Evolutionary conservation across 495 filamentous ascomycete genomes (phyloP).

Genomic region (Baudoinia panamericana): DNA sequence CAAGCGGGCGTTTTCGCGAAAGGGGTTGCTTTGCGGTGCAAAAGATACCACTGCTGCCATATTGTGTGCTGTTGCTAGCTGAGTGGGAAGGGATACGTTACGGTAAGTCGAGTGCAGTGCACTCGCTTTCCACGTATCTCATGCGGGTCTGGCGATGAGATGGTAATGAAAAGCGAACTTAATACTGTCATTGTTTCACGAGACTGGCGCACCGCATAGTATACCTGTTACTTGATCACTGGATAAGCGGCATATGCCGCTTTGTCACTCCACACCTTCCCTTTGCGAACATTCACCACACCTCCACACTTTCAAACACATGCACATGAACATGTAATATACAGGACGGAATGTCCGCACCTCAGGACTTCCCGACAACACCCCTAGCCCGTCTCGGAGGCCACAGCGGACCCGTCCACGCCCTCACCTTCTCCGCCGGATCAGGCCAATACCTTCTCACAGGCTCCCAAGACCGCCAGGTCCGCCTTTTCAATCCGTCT

Average conservation of each 20-base stretch:
- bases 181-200: neutral
- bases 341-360: conserved; percentile 4
- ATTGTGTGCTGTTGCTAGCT: no score
- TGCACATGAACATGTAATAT: conserved; percentile 1
- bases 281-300: neutral
- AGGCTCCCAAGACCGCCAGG: conserved; percentile 69
- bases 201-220: neutral
- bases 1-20: no score
- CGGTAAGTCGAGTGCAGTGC: no score
- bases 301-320: conserved; percentile 1
- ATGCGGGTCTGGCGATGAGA: no score
- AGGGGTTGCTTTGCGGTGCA: no score
- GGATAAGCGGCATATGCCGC: no score
- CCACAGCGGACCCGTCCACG: conserved; percentile 52
- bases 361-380: conserved; percentile 24
- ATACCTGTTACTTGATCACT: no score
- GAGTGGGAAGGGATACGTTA: no score
- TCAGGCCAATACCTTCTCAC: conserved; percentile 67
- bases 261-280: conserved; percentile 3
- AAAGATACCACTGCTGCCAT: no score
- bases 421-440: conserved; percentile 55
- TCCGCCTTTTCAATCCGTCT: conserved; percentile 65
- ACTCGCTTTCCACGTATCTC: no score
- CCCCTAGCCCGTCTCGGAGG: conserved; percentile 25
- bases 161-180: no score